A percentile compares a stretch with the other conserved stretches of the same genome.
Evolutionary conservation across 129 eudicot genomes (phyloP).

Genomic region (Silybum marianum): DNA sequence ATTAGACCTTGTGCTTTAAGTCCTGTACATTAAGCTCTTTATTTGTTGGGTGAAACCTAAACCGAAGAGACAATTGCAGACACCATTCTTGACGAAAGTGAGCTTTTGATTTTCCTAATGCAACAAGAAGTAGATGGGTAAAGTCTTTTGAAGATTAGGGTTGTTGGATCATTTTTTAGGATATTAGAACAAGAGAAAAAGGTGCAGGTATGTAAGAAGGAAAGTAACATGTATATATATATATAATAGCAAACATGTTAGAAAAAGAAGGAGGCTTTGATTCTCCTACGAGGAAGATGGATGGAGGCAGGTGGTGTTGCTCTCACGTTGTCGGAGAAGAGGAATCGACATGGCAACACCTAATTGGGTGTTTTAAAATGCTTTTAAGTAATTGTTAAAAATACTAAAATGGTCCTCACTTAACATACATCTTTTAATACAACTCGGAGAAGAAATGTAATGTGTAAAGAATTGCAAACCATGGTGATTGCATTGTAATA

Average conservation of each 20-base stretch:
- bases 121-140: neutral
- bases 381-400: neutral
- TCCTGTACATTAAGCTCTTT: conserved; percentile 23
- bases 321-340: neutral
- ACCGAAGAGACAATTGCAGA: conserved; percentile 51
- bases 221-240: neutral
- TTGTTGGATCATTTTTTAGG: neutral
- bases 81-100: conserved; percentile 59
- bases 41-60: conserved; percentile 27
- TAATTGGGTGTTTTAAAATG: neutral
- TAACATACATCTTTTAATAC: no score
- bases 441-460: no score
- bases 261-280: neutral
- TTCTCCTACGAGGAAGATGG: neutral
- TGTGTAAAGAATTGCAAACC: no score
- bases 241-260: no score
- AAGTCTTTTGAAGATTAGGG: neutral
- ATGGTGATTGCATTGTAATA: neutral
- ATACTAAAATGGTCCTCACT: neutral
- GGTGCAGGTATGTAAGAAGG: neutral
- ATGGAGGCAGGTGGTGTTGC: neutral
- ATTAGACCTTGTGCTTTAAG: conserved; percentile 20
- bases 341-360: neutral
- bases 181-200: neutral
- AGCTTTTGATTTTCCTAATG: conserved; percentile 38